These are phyloP conservation scores for Pseudovirgaria hyperparasitica DNA, from an alignment of 2,329 filamentous ascomycete genomes.

Conservation along the genomic window DNA sequence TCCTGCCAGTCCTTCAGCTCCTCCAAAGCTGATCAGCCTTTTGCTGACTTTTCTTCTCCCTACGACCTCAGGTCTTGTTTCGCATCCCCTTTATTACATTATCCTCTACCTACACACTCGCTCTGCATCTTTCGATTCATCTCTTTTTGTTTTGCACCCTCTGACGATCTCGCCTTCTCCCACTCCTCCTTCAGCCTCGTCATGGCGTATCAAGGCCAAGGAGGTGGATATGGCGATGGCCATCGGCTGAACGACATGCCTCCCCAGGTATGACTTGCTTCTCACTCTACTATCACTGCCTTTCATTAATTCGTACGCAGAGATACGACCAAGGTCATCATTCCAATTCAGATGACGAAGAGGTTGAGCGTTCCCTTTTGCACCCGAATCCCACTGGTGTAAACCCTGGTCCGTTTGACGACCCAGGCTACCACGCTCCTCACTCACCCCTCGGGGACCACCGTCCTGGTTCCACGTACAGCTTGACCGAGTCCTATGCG, in stretches of 20 bases:
- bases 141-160: constrained; percentile 6
- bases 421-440: constrained; percentile 22
- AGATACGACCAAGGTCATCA: constrained; percentile 20
- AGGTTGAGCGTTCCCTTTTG: constrained; percentile 35
- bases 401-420: constrained; percentile 35
- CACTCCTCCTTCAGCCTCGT: constrained; percentile 10
- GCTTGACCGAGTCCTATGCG: constrained; percentile 37
- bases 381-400: constrained; percentile 34
- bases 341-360: constrained; percentile 29
- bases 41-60: not conserved
- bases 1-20: too few species aligned
- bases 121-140: constrained; percentile 5
- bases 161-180: constrained; percentile 9
- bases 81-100: constrained; percentile 3
- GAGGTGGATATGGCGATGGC: constrained; percentile 20
- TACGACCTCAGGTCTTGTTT: not conserved
- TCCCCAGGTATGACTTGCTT: constrained; percentile 14
- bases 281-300: constrained; percentile 5
- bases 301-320: constrained; percentile 7
- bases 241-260: constrained; percentile 9
- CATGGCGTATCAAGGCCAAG: constrained; percentile 25
- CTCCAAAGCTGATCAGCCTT: constrained; percentile 3
- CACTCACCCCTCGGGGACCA: constrained; percentile 15
- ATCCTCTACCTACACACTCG: constrained; percentile 1
- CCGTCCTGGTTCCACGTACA: constrained; percentile 33